phyloP scores from a whole-genome alignment of 768 basidiomycete genomes.

The Podaxis pistillaris region DNA sequence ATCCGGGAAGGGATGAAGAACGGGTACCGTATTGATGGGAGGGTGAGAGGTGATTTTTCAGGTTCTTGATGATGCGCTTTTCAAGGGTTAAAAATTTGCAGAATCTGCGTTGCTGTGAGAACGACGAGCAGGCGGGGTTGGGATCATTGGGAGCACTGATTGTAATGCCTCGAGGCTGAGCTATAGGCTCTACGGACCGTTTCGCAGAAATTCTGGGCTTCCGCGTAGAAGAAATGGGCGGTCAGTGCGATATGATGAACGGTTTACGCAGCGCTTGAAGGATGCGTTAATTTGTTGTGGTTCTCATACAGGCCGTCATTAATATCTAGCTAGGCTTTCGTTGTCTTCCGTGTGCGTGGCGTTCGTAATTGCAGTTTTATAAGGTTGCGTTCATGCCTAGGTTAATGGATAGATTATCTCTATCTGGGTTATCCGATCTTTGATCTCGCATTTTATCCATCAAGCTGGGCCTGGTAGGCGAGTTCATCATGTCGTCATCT shows the following conservation, averaged over 20 bases:
- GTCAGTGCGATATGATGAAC: not conserved
- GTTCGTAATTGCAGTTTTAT: not conserved
- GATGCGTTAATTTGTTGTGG: not conserved
- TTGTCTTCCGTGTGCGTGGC: not conserved
- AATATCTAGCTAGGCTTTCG: not conserved
- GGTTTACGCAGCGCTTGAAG: not conserved
- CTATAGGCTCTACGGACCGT: not conserved
- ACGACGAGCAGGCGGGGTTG: not conserved
- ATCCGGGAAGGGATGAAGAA: not conserved
- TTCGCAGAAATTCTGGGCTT: not conserved
- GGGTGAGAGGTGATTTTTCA: not conserved
- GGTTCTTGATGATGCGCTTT: not conserved
- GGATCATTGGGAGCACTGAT: not conserved
- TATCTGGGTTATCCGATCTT: not conserved
- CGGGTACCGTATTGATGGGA: not conserved
- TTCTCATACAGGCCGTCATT: not conserved
- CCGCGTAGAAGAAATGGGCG: not conserved
- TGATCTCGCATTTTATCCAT: conserved; percentile 2
- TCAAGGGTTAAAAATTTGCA: not conserved
- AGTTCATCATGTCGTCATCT: not conserved
- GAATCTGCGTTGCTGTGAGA: not conserved
- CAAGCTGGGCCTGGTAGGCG: not conserved
- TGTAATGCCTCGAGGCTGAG: not conserved
- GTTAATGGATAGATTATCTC: conserved; percentile 2
- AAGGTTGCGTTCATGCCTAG: not conserved